phyloP scores from a whole-genome alignment of 371 early-diverging fungal genomes.

The Globomyces sp. region DNA sequence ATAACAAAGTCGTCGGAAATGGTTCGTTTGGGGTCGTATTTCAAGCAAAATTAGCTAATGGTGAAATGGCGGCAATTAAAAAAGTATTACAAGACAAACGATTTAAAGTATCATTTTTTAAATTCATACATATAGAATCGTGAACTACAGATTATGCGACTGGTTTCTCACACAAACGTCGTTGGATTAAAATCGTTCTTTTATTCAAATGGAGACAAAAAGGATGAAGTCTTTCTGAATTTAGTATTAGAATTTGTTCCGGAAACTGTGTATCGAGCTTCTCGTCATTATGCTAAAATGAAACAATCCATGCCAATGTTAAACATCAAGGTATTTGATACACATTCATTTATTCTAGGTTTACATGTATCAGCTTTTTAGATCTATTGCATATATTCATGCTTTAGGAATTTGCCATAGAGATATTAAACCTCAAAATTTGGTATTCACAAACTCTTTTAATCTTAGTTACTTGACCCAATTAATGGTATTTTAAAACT shows the following conservation, averaged over 20 bases:
- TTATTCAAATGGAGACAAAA: slow-evolving; percentile 83
- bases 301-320: slow-evolving; percentile 94
- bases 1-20: slow-evolving; percentile 87
- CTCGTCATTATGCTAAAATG: slow-evolving; percentile 79
- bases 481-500: slow-evolving; percentile 88
- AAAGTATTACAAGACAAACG: slow-evolving; percentile 95
- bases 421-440: slow-evolving; percentile 99
- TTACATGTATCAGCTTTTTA: slow-evolving; percentile 95
- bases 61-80: slow-evolving; percentile 88
- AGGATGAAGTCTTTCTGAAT: slow-evolving; percentile 92
- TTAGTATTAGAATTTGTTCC: slow-evolving; percentile 91
- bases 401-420: slow-evolving; percentile 93
- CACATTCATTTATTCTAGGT: slow-evolving; percentile 42
- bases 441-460: slow-evolving; percentile 41
- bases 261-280: slow-evolving; percentile 88
- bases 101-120: slow-evolving; percentile 71
- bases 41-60: slow-evolving; percentile 83
- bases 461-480: slow-evolving; percentile 75
- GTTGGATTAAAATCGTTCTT: slow-evolving; percentile 84
- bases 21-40: slow-evolving; percentile 97
- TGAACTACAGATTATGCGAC: slow-evolving; percentile 93
- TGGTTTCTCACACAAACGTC: slow-evolving; percentile 86
- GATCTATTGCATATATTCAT: slow-evolving; percentile 96
- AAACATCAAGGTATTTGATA: slow-evolving; percentile 66
- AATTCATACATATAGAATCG: slow-evolving; percentile 66